A percentile compares a stretch with the other conserved stretches of the same genome.
Evolutionary conservation across 345 rosid genomes (phyloP).

Genomic region (Anastatica hierochuntica): DNA sequence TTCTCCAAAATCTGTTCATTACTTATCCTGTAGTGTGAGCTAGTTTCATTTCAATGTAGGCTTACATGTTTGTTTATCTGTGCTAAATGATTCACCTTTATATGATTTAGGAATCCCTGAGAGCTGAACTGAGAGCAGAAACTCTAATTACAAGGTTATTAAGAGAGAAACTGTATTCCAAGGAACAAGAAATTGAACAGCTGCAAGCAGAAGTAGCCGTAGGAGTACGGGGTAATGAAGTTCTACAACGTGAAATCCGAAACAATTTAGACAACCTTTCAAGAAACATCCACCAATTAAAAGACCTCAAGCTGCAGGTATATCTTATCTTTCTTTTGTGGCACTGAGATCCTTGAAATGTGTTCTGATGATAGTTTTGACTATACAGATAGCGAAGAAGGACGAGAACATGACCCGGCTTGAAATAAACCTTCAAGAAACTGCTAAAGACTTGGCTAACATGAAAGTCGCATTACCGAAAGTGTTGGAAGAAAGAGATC

Average conservation of each 20-base stretch:
- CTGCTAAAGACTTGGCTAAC: constrained; percentile 37
- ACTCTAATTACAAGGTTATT: constrained; percentile 53
- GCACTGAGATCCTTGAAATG: neutral
- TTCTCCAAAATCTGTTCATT: neutral
- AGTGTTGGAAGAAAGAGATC: constrained; percentile 70
- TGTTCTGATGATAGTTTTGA: neutral
- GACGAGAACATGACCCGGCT: constrained; percentile 44
- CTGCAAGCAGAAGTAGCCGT: constrained; percentile 77
- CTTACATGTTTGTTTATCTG: constrained; percentile 1
- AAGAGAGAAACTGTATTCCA: constrained; percentile 72
- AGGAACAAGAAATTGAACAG: constrained; percentile 78
- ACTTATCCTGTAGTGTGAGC: neutral
- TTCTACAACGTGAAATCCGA: constrained; percentile 58
- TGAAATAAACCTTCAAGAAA: constrained; percentile 52
- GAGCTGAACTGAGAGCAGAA: constrained; percentile 68
- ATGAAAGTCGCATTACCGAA: constrained; percentile 56
- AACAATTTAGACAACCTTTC: constrained; percentile 64
- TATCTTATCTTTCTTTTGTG: neutral
- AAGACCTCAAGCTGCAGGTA: constrained; percentile 88
- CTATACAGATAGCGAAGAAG: constrained; percentile 60
- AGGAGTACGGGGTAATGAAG: constrained; percentile 66
- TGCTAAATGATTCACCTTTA: constrained; percentile 11
- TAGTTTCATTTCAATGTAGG: neutral
- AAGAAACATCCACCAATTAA: constrained; percentile 47
- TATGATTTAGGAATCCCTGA: constrained; percentile 38